Conservation (phyloP, 306 rosid species). For the Inga laurina region DNA sequence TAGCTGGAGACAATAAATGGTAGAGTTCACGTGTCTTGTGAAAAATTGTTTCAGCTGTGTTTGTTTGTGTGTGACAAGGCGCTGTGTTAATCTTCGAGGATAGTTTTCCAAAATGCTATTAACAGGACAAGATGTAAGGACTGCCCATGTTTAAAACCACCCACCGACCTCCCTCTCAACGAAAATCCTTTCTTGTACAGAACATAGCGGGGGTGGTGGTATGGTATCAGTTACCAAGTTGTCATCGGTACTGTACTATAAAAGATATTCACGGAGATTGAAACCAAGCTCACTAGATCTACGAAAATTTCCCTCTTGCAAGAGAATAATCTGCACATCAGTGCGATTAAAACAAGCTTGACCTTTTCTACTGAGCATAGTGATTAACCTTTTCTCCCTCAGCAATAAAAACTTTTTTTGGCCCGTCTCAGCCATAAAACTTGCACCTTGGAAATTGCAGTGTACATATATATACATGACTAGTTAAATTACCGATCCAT, state of each 20-base stretch:
- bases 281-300: slow-evolving; percentile 54
- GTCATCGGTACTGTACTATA: no score
- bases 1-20: no score
- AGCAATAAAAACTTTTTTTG: neutral
- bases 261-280: slow-evolving; percentile 23
- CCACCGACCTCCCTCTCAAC: neutral
- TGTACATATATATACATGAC: neutral
- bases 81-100: neutral
- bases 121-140: neutral
- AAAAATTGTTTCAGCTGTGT: neutral
- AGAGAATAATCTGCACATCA: slow-evolving; percentile 49
- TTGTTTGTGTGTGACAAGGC: neutral
- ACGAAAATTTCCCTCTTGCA: slow-evolving; percentile 52
- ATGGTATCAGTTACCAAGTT: no score
- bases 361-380: neutral
- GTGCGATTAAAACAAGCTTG: neutral
- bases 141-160: neutral
- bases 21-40: neutral
- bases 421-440: neutral
- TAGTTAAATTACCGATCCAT: neutral
- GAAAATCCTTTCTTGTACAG: neutral
- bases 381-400: neutral
- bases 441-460: neutral
- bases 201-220: no score
- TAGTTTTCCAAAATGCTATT: neutral